These are phyloP conservation scores for Periconia sp. DNA, from an alignment of 2,329 filamentous ascomycete species.

Conservation along the genomic window DNA sequence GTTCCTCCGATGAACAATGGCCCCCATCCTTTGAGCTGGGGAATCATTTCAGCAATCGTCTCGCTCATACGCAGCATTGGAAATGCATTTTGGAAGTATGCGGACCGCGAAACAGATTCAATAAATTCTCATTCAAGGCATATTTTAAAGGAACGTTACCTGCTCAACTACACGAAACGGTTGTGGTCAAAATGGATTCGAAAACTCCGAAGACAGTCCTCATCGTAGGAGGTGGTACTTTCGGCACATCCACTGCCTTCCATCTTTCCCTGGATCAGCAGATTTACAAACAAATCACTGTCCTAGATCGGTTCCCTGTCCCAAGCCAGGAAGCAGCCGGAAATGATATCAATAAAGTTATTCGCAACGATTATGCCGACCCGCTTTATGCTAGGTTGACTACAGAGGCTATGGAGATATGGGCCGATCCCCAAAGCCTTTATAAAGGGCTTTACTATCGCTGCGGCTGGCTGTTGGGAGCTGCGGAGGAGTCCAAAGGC, in stretches of 20 bases:
- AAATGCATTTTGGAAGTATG: no score
- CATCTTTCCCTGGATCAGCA: constrained; percentile 54
- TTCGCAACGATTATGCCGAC: constrained; percentile 63
- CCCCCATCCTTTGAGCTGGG: neutral
- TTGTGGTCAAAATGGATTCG: neutral
- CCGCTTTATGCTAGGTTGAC: constrained; percentile 58
- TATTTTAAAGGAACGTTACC: neutral
- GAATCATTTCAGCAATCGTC: neutral
- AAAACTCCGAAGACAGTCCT: constrained; percentile 38
- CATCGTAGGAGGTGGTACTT: constrained; percentile 68
- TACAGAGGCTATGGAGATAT: constrained; percentile 30
- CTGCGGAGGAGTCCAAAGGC: neutral
- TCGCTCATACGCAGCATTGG: no score
- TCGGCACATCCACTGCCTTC: constrained; percentile 67
- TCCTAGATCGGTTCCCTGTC: constrained; percentile 24
- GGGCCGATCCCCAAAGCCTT: constrained; percentile 1
- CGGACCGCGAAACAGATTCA: no score
- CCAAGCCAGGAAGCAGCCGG: constrained; percentile 57
- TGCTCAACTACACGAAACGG: no score
- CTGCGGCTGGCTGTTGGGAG: constrained; percentile 2
- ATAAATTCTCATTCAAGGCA: no score
- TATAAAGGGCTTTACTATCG: constrained; percentile 1
- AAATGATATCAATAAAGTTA: constrained; percentile 66
- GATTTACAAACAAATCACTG: constrained; percentile 48
- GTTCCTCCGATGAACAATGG: no score